Percentiles rank a stretch among this genome's conserved stretches.
These are phyloP conservation scores for Metarhizium album DNA, from an alignment of 2,329 filamentous ascomycete genomes.

Conservation along the genomic window DNA sequence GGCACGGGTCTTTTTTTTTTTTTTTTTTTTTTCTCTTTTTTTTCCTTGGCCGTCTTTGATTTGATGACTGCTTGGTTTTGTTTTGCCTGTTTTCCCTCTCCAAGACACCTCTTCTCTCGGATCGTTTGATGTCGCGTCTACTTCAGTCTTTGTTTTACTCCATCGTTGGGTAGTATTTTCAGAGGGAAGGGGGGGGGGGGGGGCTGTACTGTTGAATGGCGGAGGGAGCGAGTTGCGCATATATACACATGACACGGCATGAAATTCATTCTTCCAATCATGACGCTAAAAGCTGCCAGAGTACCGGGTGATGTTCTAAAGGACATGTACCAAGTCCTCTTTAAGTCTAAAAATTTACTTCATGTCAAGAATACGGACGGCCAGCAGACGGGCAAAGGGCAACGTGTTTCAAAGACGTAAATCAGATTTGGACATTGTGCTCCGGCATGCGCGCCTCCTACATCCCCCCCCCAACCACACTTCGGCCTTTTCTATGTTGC, in stretches of 20 bases:
- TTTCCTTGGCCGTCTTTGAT: background rate
- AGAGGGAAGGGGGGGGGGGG: background rate
- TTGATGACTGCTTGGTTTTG: conserved; percentile 1
- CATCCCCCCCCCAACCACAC: background rate
- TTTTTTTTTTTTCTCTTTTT: background rate
- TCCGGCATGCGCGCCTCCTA: background rate
- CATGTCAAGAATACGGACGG: background rate
- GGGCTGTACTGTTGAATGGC: background rate
- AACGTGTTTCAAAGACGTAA: background rate
- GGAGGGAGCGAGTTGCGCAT: conserved; percentile 1
- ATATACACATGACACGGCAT: conserved; percentile 8
- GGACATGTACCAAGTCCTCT: too few relatives aligned
- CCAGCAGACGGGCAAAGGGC: background rate
- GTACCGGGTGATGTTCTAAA: too few relatives aligned
- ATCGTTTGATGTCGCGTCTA: background rate
- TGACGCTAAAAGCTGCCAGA: background rate
- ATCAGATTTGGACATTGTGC: background rate
- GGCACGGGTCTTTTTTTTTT: background rate
- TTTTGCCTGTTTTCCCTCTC: background rate
- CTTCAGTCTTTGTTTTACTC: conserved; percentile 5
- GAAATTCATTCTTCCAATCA: conserved; percentile 1
- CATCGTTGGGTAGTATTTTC: conserved; percentile 9
- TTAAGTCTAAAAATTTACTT: too few relatives aligned
- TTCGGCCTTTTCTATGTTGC: conserved; percentile 5
- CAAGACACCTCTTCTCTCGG: background rate